Percentiles rank a stretch among this genome's conserved stretches.
Conservation (phyloP, 352 stramenopile genomes). For the Phytopythium vexans region DNA sequence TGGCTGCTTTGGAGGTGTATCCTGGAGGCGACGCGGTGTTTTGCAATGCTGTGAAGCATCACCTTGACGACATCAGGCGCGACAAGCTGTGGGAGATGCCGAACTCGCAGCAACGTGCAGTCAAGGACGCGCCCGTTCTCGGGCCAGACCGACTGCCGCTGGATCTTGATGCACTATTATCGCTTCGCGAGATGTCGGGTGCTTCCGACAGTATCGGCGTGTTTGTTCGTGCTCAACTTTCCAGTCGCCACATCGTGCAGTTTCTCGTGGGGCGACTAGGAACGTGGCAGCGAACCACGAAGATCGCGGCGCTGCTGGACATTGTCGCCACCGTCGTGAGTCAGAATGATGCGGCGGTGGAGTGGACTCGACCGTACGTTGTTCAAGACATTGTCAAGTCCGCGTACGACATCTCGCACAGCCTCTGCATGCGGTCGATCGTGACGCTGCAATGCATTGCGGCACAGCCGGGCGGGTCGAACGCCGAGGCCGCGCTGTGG, state of each 20-base stretch:
- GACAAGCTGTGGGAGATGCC: neutral
- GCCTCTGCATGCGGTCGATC: conserved; percentile 18
- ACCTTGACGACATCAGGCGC: conserved; percentile 12
- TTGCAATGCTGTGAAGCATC: conserved; percentile 24
- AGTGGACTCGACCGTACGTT: conserved; percentile 44
- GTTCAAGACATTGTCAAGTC: conserved; percentile 43
- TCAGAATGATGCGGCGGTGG: conserved; percentile 12
- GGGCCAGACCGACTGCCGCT: no score
- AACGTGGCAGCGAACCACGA: conserved; percentile 15
- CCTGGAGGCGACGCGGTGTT: conserved; percentile 17
- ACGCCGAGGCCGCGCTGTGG: conserved; percentile 31
- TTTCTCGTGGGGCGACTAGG: conserved; percentile 28
- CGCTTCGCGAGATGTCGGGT: neutral
- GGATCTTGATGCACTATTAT: no score
- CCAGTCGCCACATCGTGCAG: conserved; percentile 21
- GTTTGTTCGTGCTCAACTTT: conserved; percentile 45
- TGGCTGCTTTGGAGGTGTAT: conserved; percentile 18
- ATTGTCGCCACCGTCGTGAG: conserved; percentile 29
- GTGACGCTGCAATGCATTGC: conserved; percentile 33
- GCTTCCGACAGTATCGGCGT: conserved; percentile 17
- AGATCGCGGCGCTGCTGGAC: conserved; percentile 33
- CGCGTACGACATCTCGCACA: conserved; percentile 24
- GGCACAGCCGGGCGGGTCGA: conserved; percentile 4
- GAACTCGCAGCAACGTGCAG: neutral
- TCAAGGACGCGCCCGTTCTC: neutral